These are phyloP conservation scores for Falciphora oryzae DNA, from an alignment of 2,329 filamentous ascomycete species.

Conservation along the genomic window DNA sequence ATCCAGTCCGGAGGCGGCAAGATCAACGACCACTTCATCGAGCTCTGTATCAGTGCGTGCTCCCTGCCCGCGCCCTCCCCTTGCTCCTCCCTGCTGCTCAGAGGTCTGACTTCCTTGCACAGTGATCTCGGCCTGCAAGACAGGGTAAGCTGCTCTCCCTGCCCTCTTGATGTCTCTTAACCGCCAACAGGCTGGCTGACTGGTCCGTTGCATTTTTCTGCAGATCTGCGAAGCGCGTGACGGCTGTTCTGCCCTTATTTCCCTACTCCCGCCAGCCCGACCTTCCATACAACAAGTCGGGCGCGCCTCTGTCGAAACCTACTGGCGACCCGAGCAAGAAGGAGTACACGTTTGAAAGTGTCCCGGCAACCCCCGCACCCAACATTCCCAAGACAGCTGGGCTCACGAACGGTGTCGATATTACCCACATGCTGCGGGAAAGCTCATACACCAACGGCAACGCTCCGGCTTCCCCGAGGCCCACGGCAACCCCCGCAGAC, in stretches of 20 bases:
- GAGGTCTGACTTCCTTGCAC: conserved; percentile 8
- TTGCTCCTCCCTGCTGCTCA: not conserved
- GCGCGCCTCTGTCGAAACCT: conserved; percentile 74
- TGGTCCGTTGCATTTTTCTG: not conserved
- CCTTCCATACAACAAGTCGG: conserved; percentile 92
- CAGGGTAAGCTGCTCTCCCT: conserved; percentile 14
- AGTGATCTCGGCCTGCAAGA: conserved; percentile 92
- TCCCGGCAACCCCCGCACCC: conserved; percentile 77
- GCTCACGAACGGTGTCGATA: conserved; percentile 61
- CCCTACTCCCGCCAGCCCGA: conserved; percentile 96
- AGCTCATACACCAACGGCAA: conserved; percentile 49
- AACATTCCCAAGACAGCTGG: conserved; percentile 61
- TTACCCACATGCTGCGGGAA: conserved; percentile 69
- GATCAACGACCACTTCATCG: conserved; percentile 94
- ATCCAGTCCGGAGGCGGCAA: conserved; percentile 89
- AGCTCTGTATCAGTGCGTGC: conserved; percentile 71
- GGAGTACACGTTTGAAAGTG: conserved; percentile 85
- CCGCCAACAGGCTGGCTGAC: conserved; percentile 57
- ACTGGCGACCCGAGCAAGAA: conserved; percentile 29
- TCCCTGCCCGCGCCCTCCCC: conserved; percentile 6
- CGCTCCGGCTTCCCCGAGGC: conserved; percentile 24
- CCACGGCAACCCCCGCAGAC: conserved; percentile 14
- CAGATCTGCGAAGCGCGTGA: conserved; percentile 78
- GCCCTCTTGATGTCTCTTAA: conserved; percentile 22
- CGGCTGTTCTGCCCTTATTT: conserved; percentile 89